These are phyloP conservation scores for Cryptosporidium parvum DNA, from an alignment of 169 alveolate species.

Conservation along the genomic window DNA sequence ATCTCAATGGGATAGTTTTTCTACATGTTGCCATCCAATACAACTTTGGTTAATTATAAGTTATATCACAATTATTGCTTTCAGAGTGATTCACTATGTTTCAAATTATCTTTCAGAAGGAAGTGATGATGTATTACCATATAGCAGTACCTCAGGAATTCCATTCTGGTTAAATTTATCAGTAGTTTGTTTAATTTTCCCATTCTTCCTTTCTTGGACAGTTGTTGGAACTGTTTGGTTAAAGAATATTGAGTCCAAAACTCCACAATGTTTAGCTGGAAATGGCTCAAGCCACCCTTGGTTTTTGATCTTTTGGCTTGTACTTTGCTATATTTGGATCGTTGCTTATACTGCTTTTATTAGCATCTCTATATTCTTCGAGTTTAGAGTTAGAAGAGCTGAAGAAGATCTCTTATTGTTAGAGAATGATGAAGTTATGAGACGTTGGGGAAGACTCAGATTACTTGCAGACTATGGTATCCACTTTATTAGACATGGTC, in stretches of 20 bases:
- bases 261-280: conserved; percentile 81
- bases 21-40: conserved; percentile 82
- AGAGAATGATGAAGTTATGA: conserved; percentile 79
- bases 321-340: conserved; percentile 84
- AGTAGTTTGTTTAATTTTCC: conserved; percentile 81
- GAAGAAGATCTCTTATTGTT: conserved; percentile 79
- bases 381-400: conserved; percentile 80
- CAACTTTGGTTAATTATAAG: conserved; percentile 84
- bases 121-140: conserved; percentile 80
- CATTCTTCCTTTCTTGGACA: conserved; percentile 82
- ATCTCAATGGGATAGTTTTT: conserved; percentile 83
- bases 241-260: conserved; percentile 76
- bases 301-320: conserved; percentile 84
- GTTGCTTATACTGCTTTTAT: conserved; percentile 82
- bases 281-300: conserved; percentile 84
- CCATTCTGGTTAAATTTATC: conserved; percentile 81
- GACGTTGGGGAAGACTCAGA: conserved; percentile 80
- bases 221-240: conserved; percentile 83
- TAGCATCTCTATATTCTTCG: conserved; percentile 78
- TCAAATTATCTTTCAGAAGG: conserved; percentile 82
- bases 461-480: conserved; percentile 83
- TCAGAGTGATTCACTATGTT: conserved; percentile 81
- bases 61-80: conserved; percentile 80
- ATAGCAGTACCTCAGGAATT: conserved; percentile 80
- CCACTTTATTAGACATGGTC: conserved; percentile 82